phyloP scores from a whole-genome alignment of 768 basidiomycete genomes.

The Collybia sp. region DNA sequence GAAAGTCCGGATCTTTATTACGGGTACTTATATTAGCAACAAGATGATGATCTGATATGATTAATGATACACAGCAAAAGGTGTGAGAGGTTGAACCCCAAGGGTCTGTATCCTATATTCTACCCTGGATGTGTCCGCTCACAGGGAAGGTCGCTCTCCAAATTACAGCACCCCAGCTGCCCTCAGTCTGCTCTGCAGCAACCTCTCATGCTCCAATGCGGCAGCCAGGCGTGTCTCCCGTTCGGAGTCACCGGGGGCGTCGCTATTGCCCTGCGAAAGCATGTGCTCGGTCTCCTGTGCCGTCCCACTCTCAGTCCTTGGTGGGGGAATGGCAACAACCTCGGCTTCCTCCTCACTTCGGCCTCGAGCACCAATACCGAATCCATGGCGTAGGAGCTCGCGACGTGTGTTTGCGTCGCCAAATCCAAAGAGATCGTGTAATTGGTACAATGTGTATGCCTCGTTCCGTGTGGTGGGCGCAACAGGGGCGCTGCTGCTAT shows the following conservation, averaged over 20 bases:
- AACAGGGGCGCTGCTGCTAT: constrained; percentile 12
- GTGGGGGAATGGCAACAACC: constrained; percentile 11
- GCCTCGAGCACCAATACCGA: constrained; percentile 33
- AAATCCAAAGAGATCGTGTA: no score
- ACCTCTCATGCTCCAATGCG: constrained; percentile 49
- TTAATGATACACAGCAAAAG: neutral
- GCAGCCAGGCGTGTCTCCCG: constrained; percentile 36
- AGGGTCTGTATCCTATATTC: no score
- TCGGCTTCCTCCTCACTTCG: constrained; percentile 21
- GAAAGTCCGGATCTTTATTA: constrained; percentile 1
- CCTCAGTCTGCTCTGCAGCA: constrained; percentile 55
- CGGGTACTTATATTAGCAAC: neutral
- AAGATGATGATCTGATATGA: neutral
- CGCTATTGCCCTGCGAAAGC: constrained; percentile 34
- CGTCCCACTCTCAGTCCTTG: constrained; percentile 14
- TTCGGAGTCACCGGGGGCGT: constrained; percentile 38
- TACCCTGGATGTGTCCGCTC: neutral
- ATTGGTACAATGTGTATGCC: constrained; percentile 8
- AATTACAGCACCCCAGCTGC: constrained; percentile 58
- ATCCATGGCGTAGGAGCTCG: constrained; percentile 40
- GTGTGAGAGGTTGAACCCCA: no score
- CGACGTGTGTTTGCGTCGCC: constrained; percentile 26
- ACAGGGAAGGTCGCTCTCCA: neutral
- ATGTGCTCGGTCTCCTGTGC: constrained; percentile 29
- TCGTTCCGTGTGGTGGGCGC: constrained; percentile 13